Evolutionary conservation across 2,329 filamentous ascomycete species (phyloP), one percentile per base, ranked within the genome.

Genomic region (Alternaria ethzedia): DNA sequence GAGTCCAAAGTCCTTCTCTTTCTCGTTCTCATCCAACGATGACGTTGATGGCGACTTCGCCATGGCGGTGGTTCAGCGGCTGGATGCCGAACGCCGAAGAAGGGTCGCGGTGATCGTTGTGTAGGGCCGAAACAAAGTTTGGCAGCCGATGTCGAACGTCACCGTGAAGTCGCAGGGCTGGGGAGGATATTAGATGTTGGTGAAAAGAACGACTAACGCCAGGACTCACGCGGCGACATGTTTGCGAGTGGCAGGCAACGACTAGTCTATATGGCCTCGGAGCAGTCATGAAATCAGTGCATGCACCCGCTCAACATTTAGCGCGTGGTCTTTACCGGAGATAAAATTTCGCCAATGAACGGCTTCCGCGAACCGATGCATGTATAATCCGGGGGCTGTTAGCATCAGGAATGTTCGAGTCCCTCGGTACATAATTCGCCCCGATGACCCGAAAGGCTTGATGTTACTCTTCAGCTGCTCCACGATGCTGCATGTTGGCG

Each of bases 1-100:
- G 13, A 79, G 65, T 20, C 70, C 73, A 63, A 78, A 76, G 2
- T 78, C 78, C 58, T 80, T 80, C 68, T 82, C 80, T 63, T 78
- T 79, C 54, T 77, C 73, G 15, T 65, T 69, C 51, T 71, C 71
- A n/a, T 69, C 66, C 6, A 74, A 55, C 9, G 72, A 75, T 26
- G 69, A 69, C 12, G 69, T 58, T 20, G 74, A 74, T 17, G 63
- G 68, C 15, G 70, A 75, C 64, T 70, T 73, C 4, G 52, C 55
- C 62, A 64, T 58, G 21, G 23, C 30, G 52, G 23, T 26, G 52
- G 51, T 55, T 65, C 17, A 52, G 47, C 56, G 44, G 43, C 50
- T 49, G 45, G 32, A 46, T 51, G 52, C 51, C 15, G 23, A 36
- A 52, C 44, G 36, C 47, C 46, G 41, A 55, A 23, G 49, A 51